These are phyloP conservation scores for Phytophthora syringae DNA, from an alignment of 352 stramenopile species.

Conservation along the genomic window DNA sequence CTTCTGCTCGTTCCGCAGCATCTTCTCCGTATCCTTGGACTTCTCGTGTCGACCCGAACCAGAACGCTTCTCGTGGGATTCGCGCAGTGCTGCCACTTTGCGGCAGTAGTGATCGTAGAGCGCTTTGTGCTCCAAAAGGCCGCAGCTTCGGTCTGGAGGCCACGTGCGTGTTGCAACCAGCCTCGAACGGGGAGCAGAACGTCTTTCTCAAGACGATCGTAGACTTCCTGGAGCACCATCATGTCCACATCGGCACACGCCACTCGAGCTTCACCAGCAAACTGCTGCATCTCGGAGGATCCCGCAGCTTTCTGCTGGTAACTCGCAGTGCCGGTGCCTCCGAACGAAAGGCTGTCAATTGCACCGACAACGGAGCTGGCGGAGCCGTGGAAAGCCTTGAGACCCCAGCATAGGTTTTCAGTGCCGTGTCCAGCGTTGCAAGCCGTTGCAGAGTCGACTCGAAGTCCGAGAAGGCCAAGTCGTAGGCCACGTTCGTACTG, in stretches of 20 bases:
- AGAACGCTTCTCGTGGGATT: slow-evolving; percentile 67
- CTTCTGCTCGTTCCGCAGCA: slow-evolving; percentile 88
- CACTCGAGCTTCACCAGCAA: slow-evolving; percentile 63
- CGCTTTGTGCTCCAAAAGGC: slow-evolving; percentile 69
- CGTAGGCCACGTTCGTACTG: slow-evolving; percentile 83
- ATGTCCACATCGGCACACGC: slow-evolving; percentile 68
- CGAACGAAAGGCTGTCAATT: slow-evolving; percentile 53
- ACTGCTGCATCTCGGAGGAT: slow-evolving; percentile 66
- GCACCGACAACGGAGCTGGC: slow-evolving; percentile 60
- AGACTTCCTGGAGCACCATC: slow-evolving; percentile 55
- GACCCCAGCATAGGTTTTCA: slow-evolving; percentile 61
- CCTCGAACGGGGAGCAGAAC: slow-evolving; percentile 62
- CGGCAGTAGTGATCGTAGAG: slow-evolving; percentile 84
- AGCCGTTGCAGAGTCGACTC: slow-evolving; percentile 61
- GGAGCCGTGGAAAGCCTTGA: slow-evolving; percentile 67
- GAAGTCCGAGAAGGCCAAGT: slow-evolving; percentile 66
- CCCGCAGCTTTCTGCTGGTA: slow-evolving; percentile 38
- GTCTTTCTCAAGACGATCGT: slow-evolving; percentile 62
- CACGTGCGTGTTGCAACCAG: slow-evolving; percentile 57
- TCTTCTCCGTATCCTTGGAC: slow-evolving; percentile 76
- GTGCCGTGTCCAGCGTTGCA: slow-evolving; percentile 48
- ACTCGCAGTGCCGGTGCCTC: slow-evolving; percentile 27
- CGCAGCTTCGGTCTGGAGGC: slow-evolving; percentile 52
- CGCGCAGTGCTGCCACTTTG: slow-evolving; percentile 70
- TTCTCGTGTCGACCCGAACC: slow-evolving; percentile 64